Conservation (phyloP, 2,329 filamentous ascomycete genomes). For the Fusarium incarnatum region DNA sequence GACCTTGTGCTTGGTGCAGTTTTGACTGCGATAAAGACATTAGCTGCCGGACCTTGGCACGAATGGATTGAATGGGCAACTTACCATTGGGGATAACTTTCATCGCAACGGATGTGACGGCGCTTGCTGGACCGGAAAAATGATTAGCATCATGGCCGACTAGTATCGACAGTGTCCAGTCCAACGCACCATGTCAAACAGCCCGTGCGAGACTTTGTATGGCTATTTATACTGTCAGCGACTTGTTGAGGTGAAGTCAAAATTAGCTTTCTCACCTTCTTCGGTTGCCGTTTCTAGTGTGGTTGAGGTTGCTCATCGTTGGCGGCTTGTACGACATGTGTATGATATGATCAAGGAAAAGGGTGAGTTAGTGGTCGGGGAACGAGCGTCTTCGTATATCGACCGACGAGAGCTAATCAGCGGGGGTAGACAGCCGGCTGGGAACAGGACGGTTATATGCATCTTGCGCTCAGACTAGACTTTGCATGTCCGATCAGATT, state of each 20-base stretch:
- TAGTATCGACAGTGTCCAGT: background rate
- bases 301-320: background rate
- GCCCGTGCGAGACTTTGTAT: slow-evolving; percentile 31
- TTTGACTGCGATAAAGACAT: slow-evolving; percentile 9
- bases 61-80: background rate
- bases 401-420: background rate
- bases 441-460: slow-evolving; percentile 19
- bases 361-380: background rate
- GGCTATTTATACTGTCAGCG: slow-evolving; percentile 11
- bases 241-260: background rate
- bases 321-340: background rate
- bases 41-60: background rate
- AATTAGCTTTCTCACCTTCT: slow-evolving; percentile 16
- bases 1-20: slow-evolving; percentile 35
- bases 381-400: slow-evolving; percentile 1
- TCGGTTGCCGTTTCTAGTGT: slow-evolving; percentile 17
- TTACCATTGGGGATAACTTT: slow-evolving; percentile 31
- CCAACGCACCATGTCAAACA: slow-evolving; percentile 32
- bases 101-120: slow-evolving; percentile 30
- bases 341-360: slow-evolving; percentile 2
- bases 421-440: background rate
- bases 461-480: slow-evolving; percentile 18
- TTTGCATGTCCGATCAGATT: background rate
- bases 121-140: slow-evolving; percentile 24
- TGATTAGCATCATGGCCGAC: slow-evolving; percentile 6